These are phyloP conservation scores for Colletotrichum sp. DNA, from an alignment of 2,329 filamentous ascomycete species.

Conservation along the genomic window DNA sequence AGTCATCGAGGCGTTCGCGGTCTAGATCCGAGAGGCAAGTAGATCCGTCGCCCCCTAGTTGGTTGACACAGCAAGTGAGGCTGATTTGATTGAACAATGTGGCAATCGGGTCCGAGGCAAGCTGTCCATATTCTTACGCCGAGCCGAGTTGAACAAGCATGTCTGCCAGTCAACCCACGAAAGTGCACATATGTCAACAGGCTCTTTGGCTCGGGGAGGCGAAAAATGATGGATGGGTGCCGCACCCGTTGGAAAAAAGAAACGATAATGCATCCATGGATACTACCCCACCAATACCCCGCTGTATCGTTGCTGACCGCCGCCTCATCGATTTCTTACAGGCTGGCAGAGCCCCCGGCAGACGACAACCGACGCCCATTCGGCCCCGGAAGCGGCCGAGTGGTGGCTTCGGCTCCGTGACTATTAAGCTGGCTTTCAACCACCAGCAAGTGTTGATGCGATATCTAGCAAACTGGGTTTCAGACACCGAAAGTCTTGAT, in stretches of 20 bases:
- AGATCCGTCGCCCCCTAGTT: neutral
- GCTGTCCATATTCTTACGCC: neutral
- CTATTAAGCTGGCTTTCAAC: neutral
- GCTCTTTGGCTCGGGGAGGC: neutral
- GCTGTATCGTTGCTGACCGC: neutral
- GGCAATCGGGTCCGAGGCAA: neutral
- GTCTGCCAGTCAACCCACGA: neutral
- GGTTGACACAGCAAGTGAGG: neutral
- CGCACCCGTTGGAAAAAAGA: neutral
- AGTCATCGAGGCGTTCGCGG: neutral
- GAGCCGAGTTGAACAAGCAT: neutral
- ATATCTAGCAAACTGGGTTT: neutral
- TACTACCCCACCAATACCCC: neutral
- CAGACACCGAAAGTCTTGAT: neutral
- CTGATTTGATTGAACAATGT: neutral
- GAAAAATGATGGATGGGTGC: neutral
- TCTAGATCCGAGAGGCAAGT: neutral
- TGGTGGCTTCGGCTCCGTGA: neutral
- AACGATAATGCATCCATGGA: neutral
- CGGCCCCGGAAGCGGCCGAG: neutral
- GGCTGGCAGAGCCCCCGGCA: neutral
- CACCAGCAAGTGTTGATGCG: neutral
- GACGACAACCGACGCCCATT: neutral
- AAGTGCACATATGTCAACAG: neutral
- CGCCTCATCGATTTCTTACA: neutral